These are phyloP conservation scores for Senecio squalidus DNA, from an alignment of 140 eudicot species.

Conservation along the genomic window DNA sequence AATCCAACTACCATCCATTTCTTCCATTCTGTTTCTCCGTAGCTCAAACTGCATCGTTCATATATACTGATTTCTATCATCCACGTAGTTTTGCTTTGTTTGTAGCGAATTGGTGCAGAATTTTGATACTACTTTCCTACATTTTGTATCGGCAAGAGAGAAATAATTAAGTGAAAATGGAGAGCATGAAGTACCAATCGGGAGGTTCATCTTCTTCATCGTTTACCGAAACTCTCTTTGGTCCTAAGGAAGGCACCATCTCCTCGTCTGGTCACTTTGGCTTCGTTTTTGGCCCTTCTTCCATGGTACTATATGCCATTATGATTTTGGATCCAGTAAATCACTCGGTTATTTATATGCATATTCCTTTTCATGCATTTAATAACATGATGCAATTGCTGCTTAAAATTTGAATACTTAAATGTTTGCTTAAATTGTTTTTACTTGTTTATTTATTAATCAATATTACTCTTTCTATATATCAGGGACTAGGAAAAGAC, in stretches of 20 bases:
- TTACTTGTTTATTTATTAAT: neutral
- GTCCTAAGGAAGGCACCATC: conserved; percentile 45
- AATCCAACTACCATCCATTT: conserved; percentile 5
- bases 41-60: too few relatives aligned
- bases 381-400: too few relatives aligned
- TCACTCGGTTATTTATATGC: neutral
- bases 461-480: neutral
- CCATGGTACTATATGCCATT: conserved; percentile 28
- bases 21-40: neutral
- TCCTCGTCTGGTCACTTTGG: conserved; percentile 42
- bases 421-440: too few relatives aligned
- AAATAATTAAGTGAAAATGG: conserved; percentile 30
- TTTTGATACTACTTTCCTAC: neutral
- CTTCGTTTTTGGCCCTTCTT: conserved; percentile 56
- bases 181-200: conserved; percentile 35
- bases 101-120: neutral
- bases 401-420: too few relatives aligned
- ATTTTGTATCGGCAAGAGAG: neutral
- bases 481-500: conserved; percentile 44
- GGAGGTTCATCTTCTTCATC: conserved; percentile 42
- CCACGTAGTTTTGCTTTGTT: neutral
- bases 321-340: neutral
- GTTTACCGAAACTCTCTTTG: conserved; percentile 50
- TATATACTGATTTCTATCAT: too few relatives aligned
- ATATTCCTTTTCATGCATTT: neutral